Conservation (phyloP, 1,139 yeast genomes). For the Candida sp. region DNA sequence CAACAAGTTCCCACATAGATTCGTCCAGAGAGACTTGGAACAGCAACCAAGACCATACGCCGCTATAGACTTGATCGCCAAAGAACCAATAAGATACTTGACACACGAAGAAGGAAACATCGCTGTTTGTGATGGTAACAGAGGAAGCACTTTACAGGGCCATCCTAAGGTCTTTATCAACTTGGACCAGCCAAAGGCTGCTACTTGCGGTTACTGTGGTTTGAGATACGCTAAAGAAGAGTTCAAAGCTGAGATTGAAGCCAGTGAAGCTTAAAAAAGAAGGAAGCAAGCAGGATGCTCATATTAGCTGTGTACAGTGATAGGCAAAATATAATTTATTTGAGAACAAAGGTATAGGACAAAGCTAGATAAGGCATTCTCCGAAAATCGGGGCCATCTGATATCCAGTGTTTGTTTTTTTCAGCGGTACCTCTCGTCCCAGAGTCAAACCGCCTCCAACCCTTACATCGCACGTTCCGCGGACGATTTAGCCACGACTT, state of each 20-base stretch:
- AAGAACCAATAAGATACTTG: constrained; percentile 73
- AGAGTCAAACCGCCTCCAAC: too few relatives aligned
- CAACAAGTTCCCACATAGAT: constrained; percentile 60
- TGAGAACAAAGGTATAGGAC: background rate
- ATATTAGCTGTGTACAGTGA: background rate
- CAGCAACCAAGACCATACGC: constrained; percentile 83
- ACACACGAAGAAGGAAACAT: constrained; percentile 51
- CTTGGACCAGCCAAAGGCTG: constrained; percentile 74
- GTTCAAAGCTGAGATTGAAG: constrained; percentile 43
- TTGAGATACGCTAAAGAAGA: constrained; percentile 64
- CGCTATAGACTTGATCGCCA: constrained; percentile 81
- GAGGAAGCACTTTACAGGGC: constrained; percentile 70
- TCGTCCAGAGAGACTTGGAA: constrained; percentile 70
- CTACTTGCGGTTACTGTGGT: constrained; percentile 84
- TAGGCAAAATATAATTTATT: background rate
- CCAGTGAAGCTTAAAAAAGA: constrained; percentile 13
- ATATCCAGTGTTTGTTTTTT: too few relatives aligned
- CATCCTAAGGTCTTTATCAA: constrained; percentile 87
- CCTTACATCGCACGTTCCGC: too few relatives aligned
- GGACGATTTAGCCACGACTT: too few relatives aligned
- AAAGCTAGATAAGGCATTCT: too few relatives aligned
- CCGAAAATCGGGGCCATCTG: too few relatives aligned
- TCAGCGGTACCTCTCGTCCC: too few relatives aligned
- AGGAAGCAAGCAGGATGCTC: background rate
- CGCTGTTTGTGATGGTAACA: constrained; percentile 89